These are phyloP conservation scores for Bryoglossum gracile DNA, from an alignment of 495 filamentous ascomycete genomes.

Conservation along the genomic window DNA sequence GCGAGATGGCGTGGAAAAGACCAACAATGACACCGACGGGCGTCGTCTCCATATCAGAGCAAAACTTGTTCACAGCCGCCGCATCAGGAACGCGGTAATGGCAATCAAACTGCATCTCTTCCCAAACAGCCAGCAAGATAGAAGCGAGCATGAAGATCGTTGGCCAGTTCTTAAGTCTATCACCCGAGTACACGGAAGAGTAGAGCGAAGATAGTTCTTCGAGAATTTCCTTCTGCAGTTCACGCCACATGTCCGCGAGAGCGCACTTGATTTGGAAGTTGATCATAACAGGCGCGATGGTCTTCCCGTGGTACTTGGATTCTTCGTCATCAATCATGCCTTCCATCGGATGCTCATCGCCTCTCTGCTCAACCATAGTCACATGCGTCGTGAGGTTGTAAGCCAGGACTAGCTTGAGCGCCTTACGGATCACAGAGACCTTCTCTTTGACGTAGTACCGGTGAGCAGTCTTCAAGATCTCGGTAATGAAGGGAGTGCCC, in stretches of 20 bases:
- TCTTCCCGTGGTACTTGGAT: conserved; percentile 80
- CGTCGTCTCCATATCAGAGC: conserved; percentile 86
- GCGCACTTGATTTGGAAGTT: conserved; percentile 97
- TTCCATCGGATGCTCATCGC: conserved; percentile 66
- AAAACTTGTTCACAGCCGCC: conserved; percentile 81
- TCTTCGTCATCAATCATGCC: conserved; percentile 72
- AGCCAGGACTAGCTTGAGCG: conserved; percentile 81
- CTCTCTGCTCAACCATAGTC: conserved; percentile 81
- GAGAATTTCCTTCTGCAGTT: conserved; percentile 86
- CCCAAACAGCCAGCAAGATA: conserved; percentile 86
- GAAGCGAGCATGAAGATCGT: conserved; percentile 93
- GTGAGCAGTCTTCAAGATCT: conserved; percentile 89
- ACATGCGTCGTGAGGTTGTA: conserved; percentile 91
- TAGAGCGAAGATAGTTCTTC: conserved; percentile 86
- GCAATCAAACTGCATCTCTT: conserved; percentile 95
- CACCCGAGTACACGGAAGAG: conserved; percentile 87
- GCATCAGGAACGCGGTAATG: conserved; percentile 84
- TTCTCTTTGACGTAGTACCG: conserved; percentile 79
- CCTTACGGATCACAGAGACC: conserved; percentile 80
- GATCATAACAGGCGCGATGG: conserved; percentile 90
- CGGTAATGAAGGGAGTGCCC: conserved; percentile 84
- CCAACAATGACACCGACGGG: conserved; percentile 92
- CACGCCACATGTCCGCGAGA: conserved; percentile 92
- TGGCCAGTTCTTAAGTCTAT: conserved; percentile 93
- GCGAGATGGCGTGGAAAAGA: conserved; percentile 90